Evolutionary conservation across 192 early-diverging fungal genomes (phyloP), one percentile per base, ranked within the genome.

Genomic region (Rhizoclosmatium sp.): DNA sequence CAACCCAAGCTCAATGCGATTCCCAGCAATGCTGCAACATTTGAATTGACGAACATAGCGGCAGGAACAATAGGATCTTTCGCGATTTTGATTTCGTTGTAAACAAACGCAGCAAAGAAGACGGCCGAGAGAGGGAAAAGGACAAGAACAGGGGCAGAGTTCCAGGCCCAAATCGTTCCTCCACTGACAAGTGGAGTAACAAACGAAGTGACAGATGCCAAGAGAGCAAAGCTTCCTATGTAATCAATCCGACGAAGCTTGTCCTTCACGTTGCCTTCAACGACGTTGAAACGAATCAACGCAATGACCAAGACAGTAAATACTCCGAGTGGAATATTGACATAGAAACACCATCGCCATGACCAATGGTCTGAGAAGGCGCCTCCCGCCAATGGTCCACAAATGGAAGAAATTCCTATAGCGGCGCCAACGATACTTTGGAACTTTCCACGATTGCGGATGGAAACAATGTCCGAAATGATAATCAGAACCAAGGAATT

Each of bases 351-450:
- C 78, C 81, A 85, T 4, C 82, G 45, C 82, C 85, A 83, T 31
- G 39, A 58, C 16, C 79, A 16, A 21, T 82, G 65, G 61, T 97
- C 90, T 44, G 93, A 93, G 54, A 97, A 93, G 12, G 91, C 81
- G 48, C 97, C 97, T 73, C 97, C 97, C 12, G 96, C 71, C 19
- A 96, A 84, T 0, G 97, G 95, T 3, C 95, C 97, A 9, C 95
- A 65, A 3, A 95, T 91, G 2, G 93, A 92, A 3, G 94, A 89
- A 51, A 95, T 67, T 1, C 92, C 94, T 86, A 94, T 92, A 0
- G 92, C 91, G 70, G 89, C 92, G 46, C 94, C 94, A 14, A 95
- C 88, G 42, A 95, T 80, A 54, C 51, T 54, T 54, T 54, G 51
- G 9, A 7, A 54, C 51, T 54, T 54, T 7, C 92, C 92, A 23